Conservation (phyloP, 371 early-diverging fungal species). For the Syncephalastrum monosporum region DNA sequence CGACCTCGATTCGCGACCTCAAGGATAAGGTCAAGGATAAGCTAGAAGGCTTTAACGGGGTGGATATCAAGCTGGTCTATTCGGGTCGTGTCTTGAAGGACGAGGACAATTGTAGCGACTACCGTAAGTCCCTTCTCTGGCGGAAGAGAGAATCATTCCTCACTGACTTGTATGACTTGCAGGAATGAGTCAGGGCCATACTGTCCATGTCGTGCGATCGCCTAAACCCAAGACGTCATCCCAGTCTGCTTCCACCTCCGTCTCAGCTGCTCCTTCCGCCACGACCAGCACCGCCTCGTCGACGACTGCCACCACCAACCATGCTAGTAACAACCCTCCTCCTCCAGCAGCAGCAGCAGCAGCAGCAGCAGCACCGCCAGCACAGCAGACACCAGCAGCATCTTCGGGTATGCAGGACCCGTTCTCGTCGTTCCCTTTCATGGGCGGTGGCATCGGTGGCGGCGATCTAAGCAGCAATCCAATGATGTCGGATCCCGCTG, state of each 20-base stretch:
- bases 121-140: constrained; percentile 43
- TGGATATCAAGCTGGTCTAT: constrained; percentile 68
- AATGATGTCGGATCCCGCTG: constrained; percentile 39
- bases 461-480: too few relatives aligned
- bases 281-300: background rate
- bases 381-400: constrained; percentile 10
- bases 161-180: constrained; percentile 7
- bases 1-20: constrained; percentile 54
- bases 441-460: background rate
- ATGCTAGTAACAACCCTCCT: background rate
- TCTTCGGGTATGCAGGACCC: constrained; percentile 2
- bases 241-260: constrained; percentile 18
- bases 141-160: background rate
- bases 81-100: constrained; percentile 74
- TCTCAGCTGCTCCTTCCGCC: constrained; percentile 15
- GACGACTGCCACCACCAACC: background rate
- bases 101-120: constrained; percentile 56
- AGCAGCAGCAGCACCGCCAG: constrained; percentile 8
- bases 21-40: constrained; percentile 58
- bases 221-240: constrained; percentile 36
- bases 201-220: constrained; percentile 63
- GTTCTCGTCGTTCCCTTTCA: too few relatives aligned
- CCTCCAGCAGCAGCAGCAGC: constrained; percentile 7
- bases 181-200: constrained; percentile 54
- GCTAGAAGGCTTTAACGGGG: constrained; percentile 44